A percentile compares a stretch with the other conserved stretches of the same genome.
phyloP scores from a whole-genome alignment of 2,329 filamentous ascomycete species.

The Aureobasidium namibiae region DNA sequence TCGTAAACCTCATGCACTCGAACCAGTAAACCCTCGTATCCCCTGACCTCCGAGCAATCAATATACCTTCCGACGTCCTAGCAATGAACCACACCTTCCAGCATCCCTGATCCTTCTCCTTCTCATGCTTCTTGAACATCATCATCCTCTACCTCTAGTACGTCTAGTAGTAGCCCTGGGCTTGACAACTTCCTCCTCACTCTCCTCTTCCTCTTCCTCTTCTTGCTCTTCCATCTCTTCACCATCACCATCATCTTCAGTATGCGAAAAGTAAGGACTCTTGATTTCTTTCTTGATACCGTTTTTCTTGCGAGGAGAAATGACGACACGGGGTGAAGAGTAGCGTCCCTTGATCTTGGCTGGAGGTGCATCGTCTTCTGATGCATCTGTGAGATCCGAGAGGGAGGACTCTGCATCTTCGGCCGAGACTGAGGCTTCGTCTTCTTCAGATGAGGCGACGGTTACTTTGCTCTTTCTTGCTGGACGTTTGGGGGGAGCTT shows the following conservation, averaged over 20 bases:
- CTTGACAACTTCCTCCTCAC: slow-evolving; percentile 23
- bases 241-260: slow-evolving; percentile 16
- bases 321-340: slow-evolving; percentile 20
- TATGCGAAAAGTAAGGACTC: slow-evolving; percentile 21
- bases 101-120: too few species aligned
- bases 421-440: too few species aligned
- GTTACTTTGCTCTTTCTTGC: not conserved
- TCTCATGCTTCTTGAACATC: not conserved
- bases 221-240: slow-evolving; percentile 16
- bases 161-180: slow-evolving; percentile 24
- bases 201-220: slow-evolving; percentile 14
- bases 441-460: not conserved
- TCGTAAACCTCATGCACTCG: not conserved
- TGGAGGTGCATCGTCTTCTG: not conserved
- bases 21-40: too few species aligned
- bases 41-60: too few species aligned
- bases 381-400: not conserved
- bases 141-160: slow-evolving; percentile 17
- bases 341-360: not conserved
- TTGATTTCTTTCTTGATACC: slow-evolving; percentile 17
- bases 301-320: slow-evolving; percentile 17
- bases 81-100: too few species aligned
- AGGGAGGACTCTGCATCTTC: not conserved
- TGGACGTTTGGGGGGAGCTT: not conserved
- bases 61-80: too few species aligned